phyloP scores from a whole-genome alignment of 192 early-diverging fungal species.

The Diversispora eburnea region DNA sequence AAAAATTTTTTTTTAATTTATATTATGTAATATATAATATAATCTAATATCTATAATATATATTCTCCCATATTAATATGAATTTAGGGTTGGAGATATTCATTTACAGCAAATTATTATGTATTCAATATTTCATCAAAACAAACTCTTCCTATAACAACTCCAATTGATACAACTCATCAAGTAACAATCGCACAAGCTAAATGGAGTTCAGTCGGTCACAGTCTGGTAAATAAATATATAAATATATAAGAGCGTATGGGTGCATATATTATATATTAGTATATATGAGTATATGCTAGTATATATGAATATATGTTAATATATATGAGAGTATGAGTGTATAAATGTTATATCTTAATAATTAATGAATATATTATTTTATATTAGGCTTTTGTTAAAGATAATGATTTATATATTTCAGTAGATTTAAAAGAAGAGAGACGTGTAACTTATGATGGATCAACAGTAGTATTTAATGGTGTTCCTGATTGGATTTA shows the following conservation, averaged over 20 bases:
- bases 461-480: constrained; percentile 77
- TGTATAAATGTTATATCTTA: not conserved
- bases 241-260: not conserved
- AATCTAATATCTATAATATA: not conserved
- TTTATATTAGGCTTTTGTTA: constrained; percentile 64
- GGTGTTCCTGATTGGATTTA: constrained; percentile 99
- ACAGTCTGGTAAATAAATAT: constrained; percentile 55
- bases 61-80: not conserved
- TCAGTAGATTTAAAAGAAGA: constrained; percentile 63
- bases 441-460: constrained; percentile 80
- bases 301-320: no score
- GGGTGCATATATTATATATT: no score
- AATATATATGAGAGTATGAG: no score
- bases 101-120: constrained; percentile 74
- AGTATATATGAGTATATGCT: no score
- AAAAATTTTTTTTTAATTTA: not conserved
- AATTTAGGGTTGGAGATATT: constrained; percentile 78
- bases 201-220: constrained; percentile 74
- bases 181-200: constrained; percentile 59
- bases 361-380: constrained; percentile 6
- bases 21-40: not conserved
- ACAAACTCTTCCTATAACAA: constrained; percentile 58
- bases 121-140: constrained; percentile 66
- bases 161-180: constrained; percentile 35
- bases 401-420: constrained; percentile 84